Percentiles rank a stretch among this genome's conserved stretches.
Evolutionary conservation across 768 basidiomycete species (phyloP).

Genomic region (Russula dissimulans): DNA sequence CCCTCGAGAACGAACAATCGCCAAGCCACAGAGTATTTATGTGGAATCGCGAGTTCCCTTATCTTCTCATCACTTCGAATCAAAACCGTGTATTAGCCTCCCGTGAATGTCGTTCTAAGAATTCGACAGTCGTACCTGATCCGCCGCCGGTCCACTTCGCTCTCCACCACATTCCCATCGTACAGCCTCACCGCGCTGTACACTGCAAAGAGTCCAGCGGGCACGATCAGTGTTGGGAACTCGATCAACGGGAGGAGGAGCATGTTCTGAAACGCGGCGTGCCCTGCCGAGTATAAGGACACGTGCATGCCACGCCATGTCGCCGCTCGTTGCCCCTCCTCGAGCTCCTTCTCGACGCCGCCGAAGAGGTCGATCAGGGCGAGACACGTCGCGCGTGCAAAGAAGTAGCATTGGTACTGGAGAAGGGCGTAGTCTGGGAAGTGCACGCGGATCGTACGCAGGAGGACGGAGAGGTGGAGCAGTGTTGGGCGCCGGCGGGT

Average conservation of each 20-base stretch:
- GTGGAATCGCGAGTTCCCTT: slow-evolving; percentile 6
- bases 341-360: slow-evolving; percentile 7
- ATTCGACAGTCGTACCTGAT: slow-evolving; percentile 11
- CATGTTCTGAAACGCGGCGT: slow-evolving; percentile 18
- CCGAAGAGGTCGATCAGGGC: slow-evolving; percentile 8
- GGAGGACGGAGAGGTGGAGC: slow-evolving; percentile 16
- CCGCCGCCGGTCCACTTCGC: slow-evolving; percentile 6
- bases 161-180: slow-evolving; percentile 12
- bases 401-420: slow-evolving; percentile 19
- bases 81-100: neutral
- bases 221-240: slow-evolving; percentile 15
- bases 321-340: slow-evolving; percentile 4
- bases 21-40: slow-evolving; percentile 14
- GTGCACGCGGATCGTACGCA: slow-evolving; percentile 13
- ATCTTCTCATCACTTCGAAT: slow-evolving; percentile 18
- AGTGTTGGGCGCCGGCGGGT: slow-evolving; percentile 5
- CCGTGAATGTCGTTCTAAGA: neutral
- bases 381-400: slow-evolving; percentile 16
- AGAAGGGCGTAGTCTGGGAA: slow-evolving; percentile 19
- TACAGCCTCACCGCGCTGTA: slow-evolving; percentile 17
- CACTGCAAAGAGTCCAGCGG: slow-evolving; percentile 17
- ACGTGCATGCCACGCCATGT: slow-evolving; percentile 20
- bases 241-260: slow-evolving; percentile 16
- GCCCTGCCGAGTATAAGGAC: slow-evolving; percentile 15
- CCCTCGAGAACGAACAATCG: neutral